A percentile compares a stretch with the other conserved stretches of the same genome.
Conservation (phyloP, 1,284 basidiomycete species). For the Heliocybe sulcata region DNA sequence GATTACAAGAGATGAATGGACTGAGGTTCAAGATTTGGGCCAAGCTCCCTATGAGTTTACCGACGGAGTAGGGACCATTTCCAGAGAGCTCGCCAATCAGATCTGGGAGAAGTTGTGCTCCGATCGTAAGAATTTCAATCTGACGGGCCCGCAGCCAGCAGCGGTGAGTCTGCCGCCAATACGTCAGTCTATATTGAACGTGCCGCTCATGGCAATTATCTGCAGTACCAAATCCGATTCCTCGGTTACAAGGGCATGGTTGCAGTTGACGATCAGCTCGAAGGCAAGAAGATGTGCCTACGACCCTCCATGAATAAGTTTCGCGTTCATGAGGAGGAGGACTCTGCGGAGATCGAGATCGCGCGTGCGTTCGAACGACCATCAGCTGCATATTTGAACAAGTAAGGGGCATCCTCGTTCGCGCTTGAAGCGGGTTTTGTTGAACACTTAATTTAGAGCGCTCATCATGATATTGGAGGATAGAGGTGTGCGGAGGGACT, state of each 20-base stretch:
- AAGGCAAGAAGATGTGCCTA: slow-evolving; percentile 49
- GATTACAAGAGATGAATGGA: slow-evolving; percentile 51
- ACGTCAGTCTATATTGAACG: background rate
- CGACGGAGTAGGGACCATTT: slow-evolving; percentile 75
- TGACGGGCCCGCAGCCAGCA: slow-evolving; percentile 38
- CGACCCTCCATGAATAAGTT: slow-evolving; percentile 76
- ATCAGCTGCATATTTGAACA: slow-evolving; percentile 53
- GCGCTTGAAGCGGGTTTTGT: background rate
- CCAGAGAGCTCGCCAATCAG: slow-evolving; percentile 41
- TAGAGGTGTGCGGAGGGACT: slow-evolving; percentile 43
- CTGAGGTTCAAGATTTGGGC: slow-evolving; percentile 46
- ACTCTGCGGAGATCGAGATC: slow-evolving; percentile 59
- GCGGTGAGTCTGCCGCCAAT: slow-evolving; percentile 42
- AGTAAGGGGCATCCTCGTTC: slow-evolving; percentile 28
- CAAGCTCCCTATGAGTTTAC: slow-evolving; percentile 35
- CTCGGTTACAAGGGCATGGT: slow-evolving; percentile 76
- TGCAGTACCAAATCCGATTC: slow-evolving; percentile 77
- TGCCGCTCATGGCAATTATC: slow-evolving; percentile 4
- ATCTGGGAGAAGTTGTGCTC: slow-evolving; percentile 52
- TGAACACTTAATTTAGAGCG: slow-evolving; percentile 31
- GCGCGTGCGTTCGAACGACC: slow-evolving; percentile 53
- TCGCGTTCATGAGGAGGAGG: slow-evolving; percentile 28
- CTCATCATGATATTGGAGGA: slow-evolving; percentile 69
- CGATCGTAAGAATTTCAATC: slow-evolving; percentile 27
- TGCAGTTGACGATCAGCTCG: slow-evolving; percentile 48